These are phyloP conservation scores for rapeseed (Brassica napus) DNA, from an alignment of 345 rosid genomes.

Conservation along the genomic window DNA sequence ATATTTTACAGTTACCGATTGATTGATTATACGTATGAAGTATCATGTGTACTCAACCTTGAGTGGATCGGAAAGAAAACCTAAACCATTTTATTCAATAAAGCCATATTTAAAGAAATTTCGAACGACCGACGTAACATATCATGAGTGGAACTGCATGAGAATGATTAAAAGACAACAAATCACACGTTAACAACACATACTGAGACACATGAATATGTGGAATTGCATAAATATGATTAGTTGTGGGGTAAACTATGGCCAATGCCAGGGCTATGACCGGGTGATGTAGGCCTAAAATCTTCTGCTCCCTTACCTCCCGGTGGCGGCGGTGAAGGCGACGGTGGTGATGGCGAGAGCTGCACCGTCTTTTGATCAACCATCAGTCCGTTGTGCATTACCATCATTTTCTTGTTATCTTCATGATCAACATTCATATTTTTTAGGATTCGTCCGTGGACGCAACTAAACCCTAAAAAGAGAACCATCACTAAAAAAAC, in stretches of 20 bases:
- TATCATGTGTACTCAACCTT: not conserved
- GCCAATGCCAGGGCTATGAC: conserved; percentile 69
- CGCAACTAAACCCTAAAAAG: conserved; percentile 35
- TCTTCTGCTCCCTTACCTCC: conserved; percentile 42
- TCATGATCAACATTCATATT: not conserved
- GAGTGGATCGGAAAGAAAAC: not conserved
- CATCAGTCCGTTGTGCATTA: not conserved
- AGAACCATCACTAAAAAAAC: conserved; percentile 41
- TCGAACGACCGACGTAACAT: conserved; percentile 1
- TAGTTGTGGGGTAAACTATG: conserved; percentile 38
- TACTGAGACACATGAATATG: conserved; percentile 5
- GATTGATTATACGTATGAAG: not conserved
- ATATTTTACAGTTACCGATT: not conserved
- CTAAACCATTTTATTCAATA: conserved; percentile 16
- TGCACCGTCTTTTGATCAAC: conserved; percentile 5
- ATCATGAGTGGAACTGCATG: conserved; percentile 8
- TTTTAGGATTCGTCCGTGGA: conserved; percentile 47
- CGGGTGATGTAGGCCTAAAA: conserved; percentile 67
- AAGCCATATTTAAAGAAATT: conserved; percentile 1
- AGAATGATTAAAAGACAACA: conserved; percentile 5
- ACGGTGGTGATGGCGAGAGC: conserved; percentile 20
- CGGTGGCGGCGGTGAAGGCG: conserved; percentile 25
- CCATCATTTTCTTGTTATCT: conserved; percentile 18
- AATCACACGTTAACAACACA: conserved; percentile 15
- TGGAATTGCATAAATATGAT: conserved; percentile 21